Base-by-base conservation (phyloP, 768 basidiomycete species). In the Pisolithus marmoratus region DNA sequence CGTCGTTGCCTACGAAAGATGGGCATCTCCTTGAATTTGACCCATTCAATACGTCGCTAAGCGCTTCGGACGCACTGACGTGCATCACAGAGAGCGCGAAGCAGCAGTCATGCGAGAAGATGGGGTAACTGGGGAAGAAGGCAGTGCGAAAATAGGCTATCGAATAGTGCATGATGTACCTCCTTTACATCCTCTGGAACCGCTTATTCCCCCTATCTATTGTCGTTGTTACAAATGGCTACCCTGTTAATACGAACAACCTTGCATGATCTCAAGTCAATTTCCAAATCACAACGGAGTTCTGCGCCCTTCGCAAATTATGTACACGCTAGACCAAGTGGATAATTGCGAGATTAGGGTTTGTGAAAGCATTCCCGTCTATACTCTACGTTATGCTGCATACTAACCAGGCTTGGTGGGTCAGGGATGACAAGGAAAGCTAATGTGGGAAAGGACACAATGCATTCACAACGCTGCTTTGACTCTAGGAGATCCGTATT, bases 21-120 rank as follows among this genome's bases (percentile, higher is more conserved):
- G 92, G 92, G 0, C 82, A 86, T 58, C 66, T 87, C 17, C 75
- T 95, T 23, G 84, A 85, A 63, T 93, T 95, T 60, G 87, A 95
- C 58, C 91, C 92, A 8, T 70, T 94, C 40, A 75, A 77, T 53
- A 83, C 87, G 14, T 83, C 85, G 2, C 84, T 89, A 1, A 75
- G 77, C 2, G 75, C 87, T 45, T 70, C 94, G 27, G 87, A 91
- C 59, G 82, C 79, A 31, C 74, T 90, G 8, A 83, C 87, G 49
- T 88, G 87, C 5, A 87, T 92, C 53, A 81, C 86, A 0, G 81
- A 85, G 50, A 86, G 84, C 59, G 87, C 89, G 40, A 91, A 90
- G 76, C 88, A 87, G 62, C 82, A 87, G 57, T 89, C 87, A 20
- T 80, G 80, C 59, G 77, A 81, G 43, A 89, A 91, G 55, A 87